Conservation (phyloP, 2,329 filamentous ascomycete species). For the Colletotrichum lupini region DNA sequence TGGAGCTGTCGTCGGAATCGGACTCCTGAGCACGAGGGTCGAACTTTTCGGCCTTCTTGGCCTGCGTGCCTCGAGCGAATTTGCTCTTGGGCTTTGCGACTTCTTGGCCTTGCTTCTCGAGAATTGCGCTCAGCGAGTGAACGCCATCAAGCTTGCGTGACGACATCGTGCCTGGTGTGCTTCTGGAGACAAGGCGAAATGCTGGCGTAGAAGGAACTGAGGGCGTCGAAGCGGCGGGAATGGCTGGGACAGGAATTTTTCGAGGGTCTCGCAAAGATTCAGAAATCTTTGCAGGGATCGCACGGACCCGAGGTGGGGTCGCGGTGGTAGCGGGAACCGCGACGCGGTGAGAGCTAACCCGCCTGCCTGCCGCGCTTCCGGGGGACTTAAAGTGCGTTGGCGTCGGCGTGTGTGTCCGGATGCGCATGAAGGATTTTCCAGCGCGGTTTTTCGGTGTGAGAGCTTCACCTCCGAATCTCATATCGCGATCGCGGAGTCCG, state of each 20-base stretch:
- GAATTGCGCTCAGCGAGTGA: conserved; percentile 23
- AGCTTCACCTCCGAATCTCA: neutral
- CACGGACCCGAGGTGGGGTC: conserved; percentile 22
- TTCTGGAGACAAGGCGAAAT: neutral
- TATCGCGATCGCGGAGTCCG: neutral
- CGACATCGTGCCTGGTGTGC: conserved; percentile 26
- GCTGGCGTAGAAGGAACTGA: conserved; percentile 8
- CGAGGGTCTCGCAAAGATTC: conserved; percentile 19
- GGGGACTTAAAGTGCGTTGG: neutral
- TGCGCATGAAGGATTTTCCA: conserved; percentile 28
- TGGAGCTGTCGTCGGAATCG: conserved; percentile 38
- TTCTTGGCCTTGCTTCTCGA: conserved; percentile 28
- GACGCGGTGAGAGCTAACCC: conserved; percentile 7
- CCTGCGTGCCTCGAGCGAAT: conserved; percentile 9
- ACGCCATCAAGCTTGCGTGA: conserved; percentile 34
- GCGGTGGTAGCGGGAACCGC: conserved; percentile 2
- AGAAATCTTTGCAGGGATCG: conserved; percentile 19
- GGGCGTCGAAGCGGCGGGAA: conserved; percentile 15
- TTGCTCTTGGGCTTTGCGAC: conserved; percentile 17
- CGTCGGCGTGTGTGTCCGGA: conserved; percentile 8
- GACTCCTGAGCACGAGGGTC: conserved; percentile 34
- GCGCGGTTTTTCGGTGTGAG: conserved; percentile 6
- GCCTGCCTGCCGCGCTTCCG: conserved; percentile 1
- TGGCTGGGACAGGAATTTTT: conserved; percentile 31
- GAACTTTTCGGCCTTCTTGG: conserved; percentile 38